Base-by-base conservation (phyloP, 1,284 basidiomycete genomes). In the Cutaneotrichosporon arboriforme region DNA sequence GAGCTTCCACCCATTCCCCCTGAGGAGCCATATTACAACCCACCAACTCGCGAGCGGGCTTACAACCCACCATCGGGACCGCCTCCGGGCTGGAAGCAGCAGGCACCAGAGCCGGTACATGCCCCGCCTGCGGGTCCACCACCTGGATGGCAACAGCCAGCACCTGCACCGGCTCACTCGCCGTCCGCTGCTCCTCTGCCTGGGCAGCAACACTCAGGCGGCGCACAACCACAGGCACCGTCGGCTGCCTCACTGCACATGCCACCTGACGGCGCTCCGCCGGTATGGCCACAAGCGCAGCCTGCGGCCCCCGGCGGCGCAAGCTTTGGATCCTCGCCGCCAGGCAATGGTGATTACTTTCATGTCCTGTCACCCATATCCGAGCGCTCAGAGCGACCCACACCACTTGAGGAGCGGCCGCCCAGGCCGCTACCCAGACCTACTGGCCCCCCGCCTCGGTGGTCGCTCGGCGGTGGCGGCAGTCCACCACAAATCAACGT, bases 1-100 rank as follows among this genome's bases (percentile, higher is more conserved):
- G 31, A 49, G 10, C 49, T 58, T 13, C 60, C 60, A 1, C 21
- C 52, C 5, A 34, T 58, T 5, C 54, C 62, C 8, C 45, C 55
- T 4, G 40, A 22, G 21, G 21, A 41, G 21, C 21, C 15, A 1
- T 41, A 41, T 21, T 13, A 14, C 21, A 23, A 21, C 23, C 40
- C 21, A 7, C 15, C 13, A 21, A 41, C 10, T 10, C 7, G 26
- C 26, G 26, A 31, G 26, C 26, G 7, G 22, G 35, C 21, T n/a
- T 38, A 38, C 46, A 17, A 5, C 21, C 37, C 10, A 2, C 26
- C 26, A 21, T 10, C 38, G 18, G 17, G 23, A 4, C 23, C 18
- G n/a, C 13, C 26, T 10, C 37, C 26, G 18, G 23, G 13, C 46
- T 15, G 46, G 37, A 15, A 31, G 41, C 41, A 12, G 41, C 39